phyloP scores from a whole-genome alignment of 176 grass and related monocot genomes.

The Bromus sterilis region DNA sequence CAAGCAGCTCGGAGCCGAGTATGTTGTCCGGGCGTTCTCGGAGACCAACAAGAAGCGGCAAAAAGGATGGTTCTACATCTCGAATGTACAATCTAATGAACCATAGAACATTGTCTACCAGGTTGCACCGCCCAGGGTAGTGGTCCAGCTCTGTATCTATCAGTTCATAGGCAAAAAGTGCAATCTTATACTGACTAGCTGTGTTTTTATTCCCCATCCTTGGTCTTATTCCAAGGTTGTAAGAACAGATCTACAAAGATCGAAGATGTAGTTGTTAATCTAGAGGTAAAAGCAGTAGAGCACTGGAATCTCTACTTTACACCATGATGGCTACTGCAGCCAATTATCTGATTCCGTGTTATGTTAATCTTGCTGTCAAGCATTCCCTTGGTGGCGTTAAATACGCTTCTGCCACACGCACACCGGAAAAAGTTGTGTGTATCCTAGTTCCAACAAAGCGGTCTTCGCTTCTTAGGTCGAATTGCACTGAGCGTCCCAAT shows the following conservation, averaged over 20 bases:
- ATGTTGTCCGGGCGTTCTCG: no score
- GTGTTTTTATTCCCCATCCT: neutral
- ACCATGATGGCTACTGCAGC: neutral
- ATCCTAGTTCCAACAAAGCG: neutral
- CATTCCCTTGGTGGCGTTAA: neutral
- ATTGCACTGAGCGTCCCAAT: neutral
- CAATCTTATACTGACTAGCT: neutral
- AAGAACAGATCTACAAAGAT: slow-evolving; percentile 20
- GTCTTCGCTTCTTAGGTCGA: slow-evolving; percentile 9
- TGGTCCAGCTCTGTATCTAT: neutral
- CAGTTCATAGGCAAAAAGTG: neutral
- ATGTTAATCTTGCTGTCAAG: neutral
- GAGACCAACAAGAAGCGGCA: no score
- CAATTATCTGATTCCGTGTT: neutral
- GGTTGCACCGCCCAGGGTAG: slow-evolving; percentile 14
- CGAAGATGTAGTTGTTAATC: slow-evolving; percentile 17
- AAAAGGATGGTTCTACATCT: no score
- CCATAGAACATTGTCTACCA: neutral
- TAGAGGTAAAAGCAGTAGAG: slow-evolving; percentile 8
- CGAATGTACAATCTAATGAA: no score
- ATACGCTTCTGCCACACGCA: neutral
- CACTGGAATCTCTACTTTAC: neutral
- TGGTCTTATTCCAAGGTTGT: slow-evolving; percentile 16
- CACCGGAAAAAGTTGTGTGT: neutral
- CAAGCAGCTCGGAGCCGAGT: no score